phyloP scores from a whole-genome alignment of 2,329 filamentous ascomycete species.

The Pyricularia sp. region DNA sequence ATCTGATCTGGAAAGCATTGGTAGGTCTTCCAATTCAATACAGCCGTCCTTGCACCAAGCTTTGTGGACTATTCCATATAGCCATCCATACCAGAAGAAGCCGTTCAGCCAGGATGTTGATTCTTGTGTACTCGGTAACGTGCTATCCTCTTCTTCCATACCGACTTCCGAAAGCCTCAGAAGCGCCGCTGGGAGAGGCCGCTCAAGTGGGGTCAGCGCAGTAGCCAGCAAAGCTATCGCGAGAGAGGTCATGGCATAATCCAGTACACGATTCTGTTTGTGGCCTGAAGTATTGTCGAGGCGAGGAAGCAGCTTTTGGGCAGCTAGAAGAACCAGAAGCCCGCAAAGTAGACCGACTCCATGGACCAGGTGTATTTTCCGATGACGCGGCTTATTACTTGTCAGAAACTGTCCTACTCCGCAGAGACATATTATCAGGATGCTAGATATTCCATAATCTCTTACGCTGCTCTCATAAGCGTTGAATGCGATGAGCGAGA shows the following conservation, averaged over 20 bases:
- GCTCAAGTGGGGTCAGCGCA: not conserved
- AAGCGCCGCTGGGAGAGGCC: not conserved
- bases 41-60: slow-evolving; percentile 3
- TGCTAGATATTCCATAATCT: not conserved
- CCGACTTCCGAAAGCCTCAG: not conserved
- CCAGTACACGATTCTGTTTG: not conserved
- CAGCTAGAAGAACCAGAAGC: not conserved
- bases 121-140: slow-evolving; percentile 15
- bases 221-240: not conserved
- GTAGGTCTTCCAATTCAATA: slow-evolving; percentile 36
- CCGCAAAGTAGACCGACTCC: not conserved
- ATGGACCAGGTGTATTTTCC: not conserved
- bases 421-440: not conserved
- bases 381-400: not conserved
- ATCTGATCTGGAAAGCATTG: slow-evolving; percentile 44
- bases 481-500: not conserved
- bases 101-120: slow-evolving; percentile 22
- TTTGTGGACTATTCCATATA: slow-evolving; percentile 19
- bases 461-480: not conserved
- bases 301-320: not conserved
- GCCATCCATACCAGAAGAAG: slow-evolving; percentile 23
- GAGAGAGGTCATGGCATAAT: not conserved
- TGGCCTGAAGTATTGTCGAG: not conserved
- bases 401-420: not conserved
- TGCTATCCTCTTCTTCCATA: not conserved